Conservation (phyloP, 768 basidiomycete genomes). For the Amanita exitialis region DNA sequence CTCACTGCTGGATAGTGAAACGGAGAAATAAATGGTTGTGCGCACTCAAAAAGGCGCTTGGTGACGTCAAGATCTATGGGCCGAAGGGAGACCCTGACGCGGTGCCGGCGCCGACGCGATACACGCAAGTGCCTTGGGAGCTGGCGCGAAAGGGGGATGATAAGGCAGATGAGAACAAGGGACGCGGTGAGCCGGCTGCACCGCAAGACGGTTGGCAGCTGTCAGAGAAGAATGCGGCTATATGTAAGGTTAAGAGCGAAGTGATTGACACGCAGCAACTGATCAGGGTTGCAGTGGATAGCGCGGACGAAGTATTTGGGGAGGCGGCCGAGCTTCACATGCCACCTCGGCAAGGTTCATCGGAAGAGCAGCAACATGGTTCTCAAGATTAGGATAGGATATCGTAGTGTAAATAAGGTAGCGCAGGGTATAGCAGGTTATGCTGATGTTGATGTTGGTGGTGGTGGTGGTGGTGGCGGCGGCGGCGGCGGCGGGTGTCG, state of each 20-base stretch:
- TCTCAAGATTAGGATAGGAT: not conserved
- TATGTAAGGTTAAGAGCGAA: constrained; percentile 25
- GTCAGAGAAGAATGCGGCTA: constrained; percentile 38
- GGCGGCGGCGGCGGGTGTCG: constrained; percentile 28
- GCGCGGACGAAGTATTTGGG: constrained; percentile 34
- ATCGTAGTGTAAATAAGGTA: constrained; percentile 1
- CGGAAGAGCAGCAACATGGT: constrained; percentile 7
- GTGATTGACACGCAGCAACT: not conserved
- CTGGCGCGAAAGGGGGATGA: constrained; percentile 33
- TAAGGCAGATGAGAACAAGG: constrained; percentile 15
- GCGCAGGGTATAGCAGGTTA: not conserved
- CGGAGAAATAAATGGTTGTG: constrained; percentile 91
- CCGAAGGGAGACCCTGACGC: constrained; percentile 48
- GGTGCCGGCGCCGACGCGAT: constrained; percentile 42
- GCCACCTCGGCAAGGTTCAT: constrained; percentile 22
- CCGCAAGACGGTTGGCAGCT: constrained; percentile 36
- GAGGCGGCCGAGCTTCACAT: constrained; percentile 27
- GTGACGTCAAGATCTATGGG: constrained; percentile 63
- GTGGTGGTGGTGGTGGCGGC: constrained; percentile 15
- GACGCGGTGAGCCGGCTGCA: not conserved
- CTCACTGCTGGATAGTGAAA: constrained; percentile 32
- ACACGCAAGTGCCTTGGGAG: constrained; percentile 71
- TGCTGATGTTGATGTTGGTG: constrained; percentile 12
- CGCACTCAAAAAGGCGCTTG: constrained; percentile 64
- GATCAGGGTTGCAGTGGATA: constrained; percentile 21